Percentiles rank a stretch among this genome's conserved stretches.
These are phyloP conservation scores for Irpex sp. DNA, from an alignment of 1,284 basidiomycete genomes.

Conservation along the genomic window DNA sequence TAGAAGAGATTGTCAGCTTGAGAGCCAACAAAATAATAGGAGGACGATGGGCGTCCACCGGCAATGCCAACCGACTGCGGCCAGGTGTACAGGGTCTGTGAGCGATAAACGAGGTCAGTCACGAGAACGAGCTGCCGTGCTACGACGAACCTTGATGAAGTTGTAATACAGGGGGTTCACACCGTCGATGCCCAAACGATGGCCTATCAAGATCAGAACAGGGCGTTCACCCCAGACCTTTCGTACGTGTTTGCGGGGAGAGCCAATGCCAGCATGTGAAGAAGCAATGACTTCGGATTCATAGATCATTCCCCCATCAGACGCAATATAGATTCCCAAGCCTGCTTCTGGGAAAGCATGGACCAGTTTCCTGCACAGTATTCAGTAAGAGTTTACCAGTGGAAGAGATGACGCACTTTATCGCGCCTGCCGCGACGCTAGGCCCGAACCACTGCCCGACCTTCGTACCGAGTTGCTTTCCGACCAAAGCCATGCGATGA, in stretches of 20 bases:
- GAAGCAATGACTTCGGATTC: conserved; percentile 84
- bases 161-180: conserved; percentile 96
- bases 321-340: conserved; percentile 79
- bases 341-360: conserved; percentile 80
- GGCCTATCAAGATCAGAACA: conserved; percentile 84
- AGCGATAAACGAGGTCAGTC: conserved; percentile 3
- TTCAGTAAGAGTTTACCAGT: background rate
- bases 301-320: conserved; percentile 78
- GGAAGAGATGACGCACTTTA: conserved; percentile 58
- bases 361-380: conserved; percentile 59
- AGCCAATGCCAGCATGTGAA: conserved; percentile 48
- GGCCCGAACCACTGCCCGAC: conserved; percentile 99
- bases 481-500: conserved; percentile 93
- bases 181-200: conserved; percentile 87
- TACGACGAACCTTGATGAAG: conserved; percentile 74
- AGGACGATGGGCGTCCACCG: conserved; percentile 91
- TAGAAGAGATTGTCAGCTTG: conserved; percentile 93
- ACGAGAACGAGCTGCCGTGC: background rate
- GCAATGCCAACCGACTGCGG: conserved; percentile 96
- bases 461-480: conserved; percentile 92
- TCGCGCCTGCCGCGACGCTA: conserved; percentile 92
- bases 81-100: conserved; percentile 82
- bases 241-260: conserved; percentile 29
- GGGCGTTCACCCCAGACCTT: conserved; percentile 77
- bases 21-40: conserved; percentile 95